These are phyloP conservation scores for Hyphodiscus hymeniophilus DNA, from an alignment of 495 filamentous ascomycete species.

Conservation along the genomic window DNA sequence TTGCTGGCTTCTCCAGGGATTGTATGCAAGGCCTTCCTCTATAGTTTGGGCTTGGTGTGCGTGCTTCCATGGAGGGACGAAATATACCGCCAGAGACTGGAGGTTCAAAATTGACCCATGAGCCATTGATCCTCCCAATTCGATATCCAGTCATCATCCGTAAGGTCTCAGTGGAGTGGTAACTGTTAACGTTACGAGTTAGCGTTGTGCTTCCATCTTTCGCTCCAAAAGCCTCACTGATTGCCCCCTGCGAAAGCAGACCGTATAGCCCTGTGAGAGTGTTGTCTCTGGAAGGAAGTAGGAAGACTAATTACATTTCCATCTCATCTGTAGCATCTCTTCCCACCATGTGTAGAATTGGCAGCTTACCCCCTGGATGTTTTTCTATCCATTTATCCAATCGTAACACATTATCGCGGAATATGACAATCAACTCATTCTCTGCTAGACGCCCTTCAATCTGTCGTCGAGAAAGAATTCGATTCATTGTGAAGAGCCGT, in stretches of 20 bases:
- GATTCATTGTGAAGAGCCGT: no score
- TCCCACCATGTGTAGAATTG: conserved; percentile 90
- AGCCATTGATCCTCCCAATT: conserved; percentile 57
- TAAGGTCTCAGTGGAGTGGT: conserved; percentile 73
- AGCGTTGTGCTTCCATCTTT: no score
- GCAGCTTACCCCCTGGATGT: conserved; percentile 88
- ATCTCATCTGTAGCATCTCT: conserved; percentile 94
- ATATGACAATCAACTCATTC: conserved; percentile 67
- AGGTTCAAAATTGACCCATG: neutral
- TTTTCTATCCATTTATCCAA: conserved; percentile 77
- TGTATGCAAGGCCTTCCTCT: no score
- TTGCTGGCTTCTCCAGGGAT: no score
- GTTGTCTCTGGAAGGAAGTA: neutral
- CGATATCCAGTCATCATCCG: conserved; percentile 70
- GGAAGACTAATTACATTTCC: conserved; percentile 50
- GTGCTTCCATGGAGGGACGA: no score
- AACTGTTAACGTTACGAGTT: conserved; percentile 47
- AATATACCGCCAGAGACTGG: neutral
- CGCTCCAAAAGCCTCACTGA: no score
- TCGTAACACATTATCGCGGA: conserved; percentile 70
- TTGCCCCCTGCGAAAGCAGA: no score
- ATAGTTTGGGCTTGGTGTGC: no score
- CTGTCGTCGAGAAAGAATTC: conserved; percentile 44
- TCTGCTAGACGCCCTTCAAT: conserved; percentile 81
- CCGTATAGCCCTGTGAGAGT: no score